These are phyloP conservation scores for Sistotremastrum suecicum DNA, from an alignment of 768 basidiomycete genomes.

Conservation along the genomic window DNA sequence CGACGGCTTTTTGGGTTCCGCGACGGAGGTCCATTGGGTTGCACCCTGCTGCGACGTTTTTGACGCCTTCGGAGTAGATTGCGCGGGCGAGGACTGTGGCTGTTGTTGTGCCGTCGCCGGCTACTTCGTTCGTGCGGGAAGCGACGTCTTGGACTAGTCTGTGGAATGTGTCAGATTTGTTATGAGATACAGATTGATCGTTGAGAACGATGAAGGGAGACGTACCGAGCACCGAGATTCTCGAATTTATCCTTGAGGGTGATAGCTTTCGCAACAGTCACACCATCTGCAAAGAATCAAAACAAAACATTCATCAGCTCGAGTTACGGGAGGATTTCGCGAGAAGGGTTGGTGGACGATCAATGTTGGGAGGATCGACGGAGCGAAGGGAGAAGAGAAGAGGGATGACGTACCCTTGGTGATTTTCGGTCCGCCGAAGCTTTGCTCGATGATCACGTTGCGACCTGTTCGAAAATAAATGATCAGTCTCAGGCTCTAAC, in stretches of 20 bases:
- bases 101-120: constrained; percentile 96
- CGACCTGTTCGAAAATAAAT: constrained; percentile 37
- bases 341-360: no score
- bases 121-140: constrained; percentile 91
- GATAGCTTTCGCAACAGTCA: constrained; percentile 93
- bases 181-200: not conserved
- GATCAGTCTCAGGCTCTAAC: constrained; percentile 5
- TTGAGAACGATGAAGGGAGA: no score
- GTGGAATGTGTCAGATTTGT: constrained; percentile 3
- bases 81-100: constrained; percentile 94
- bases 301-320: not conserved
- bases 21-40: constrained; percentile 99
- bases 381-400: no score
- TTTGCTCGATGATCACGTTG: constrained; percentile 97
- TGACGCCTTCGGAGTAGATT: constrained; percentile 97
- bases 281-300: constrained; percentile 77
- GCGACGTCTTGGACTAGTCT: constrained; percentile 94
- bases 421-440: constrained; percentile 83
- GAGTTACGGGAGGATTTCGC: no score
- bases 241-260: constrained; percentile 95
- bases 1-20: constrained; percentile 94
- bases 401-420: constrained; percentile 77
- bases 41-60: constrained; percentile 98
- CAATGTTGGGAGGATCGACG: no score
- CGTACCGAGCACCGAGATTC: constrained; percentile 97